Evolutionary conservation across 2,329 filamentous ascomycete genomes (phyloP), one percentile per base, ranked within the genome.

Genomic region (Peltaster fructicola): DNA sequence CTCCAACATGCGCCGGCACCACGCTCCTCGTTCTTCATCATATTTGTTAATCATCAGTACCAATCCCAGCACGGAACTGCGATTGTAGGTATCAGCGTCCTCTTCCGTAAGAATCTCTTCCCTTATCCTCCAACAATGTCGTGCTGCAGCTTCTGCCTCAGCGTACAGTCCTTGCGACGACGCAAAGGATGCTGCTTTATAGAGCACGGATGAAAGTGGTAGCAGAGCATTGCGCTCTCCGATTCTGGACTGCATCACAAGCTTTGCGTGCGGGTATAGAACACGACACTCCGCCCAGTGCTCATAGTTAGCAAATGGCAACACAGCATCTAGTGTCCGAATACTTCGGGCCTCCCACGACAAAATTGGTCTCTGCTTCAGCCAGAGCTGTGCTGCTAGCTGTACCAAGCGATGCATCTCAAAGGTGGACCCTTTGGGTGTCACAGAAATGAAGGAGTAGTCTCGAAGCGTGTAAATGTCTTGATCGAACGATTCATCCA

Each of bases 351-450:
- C 25, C 44, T 17, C 2, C 31, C 30, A 4, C 36, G n/a, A 3
- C n/a, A n/a, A n/a, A n/a, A n/a, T n/a, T n/a, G n/a, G n/a, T n/a
- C n/a, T n/a, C n/a, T 25, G 29, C 27, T 44, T 24, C 9, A 53
- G 35, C 51, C 50, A 55, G 18, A 28, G 39, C 26, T 39, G 42
- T 6, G 39, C 53, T 14, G 48, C 38, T 14, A 56, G 31, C 32
- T 57, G 51, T 11, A 59, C 55, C 3, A 61, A 41, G 6, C 25
- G 17, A 18, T 31, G 25, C 29, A 31, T 31, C 15, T 28, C 20
- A 22, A 18, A 31, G 3, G 14, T 22, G 4, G 7, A 6, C 6
- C 13, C 10, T n/a, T 20, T 13, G 6, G 25, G 15, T 4, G 29
- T 33, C 3, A 14, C 18, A 12, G 18, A 27, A 15, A 34, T 23